These are phyloP conservation scores for Tinospora cordifolia DNA, from an alignment of 164 flowering plant species.

Conservation along the genomic window DNA sequence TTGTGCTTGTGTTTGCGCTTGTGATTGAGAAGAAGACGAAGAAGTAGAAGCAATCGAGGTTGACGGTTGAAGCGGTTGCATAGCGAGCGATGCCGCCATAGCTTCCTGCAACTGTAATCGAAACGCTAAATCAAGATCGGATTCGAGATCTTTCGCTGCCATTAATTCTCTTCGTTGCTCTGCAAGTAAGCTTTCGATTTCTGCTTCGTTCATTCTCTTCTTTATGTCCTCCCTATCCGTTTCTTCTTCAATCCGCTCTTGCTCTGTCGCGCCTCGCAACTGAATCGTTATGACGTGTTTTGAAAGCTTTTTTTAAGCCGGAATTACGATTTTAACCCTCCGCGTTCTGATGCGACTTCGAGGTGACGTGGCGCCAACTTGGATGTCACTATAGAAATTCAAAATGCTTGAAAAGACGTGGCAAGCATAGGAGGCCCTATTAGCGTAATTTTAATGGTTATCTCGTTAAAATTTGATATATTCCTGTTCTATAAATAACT, in stretches of 20 bases:
- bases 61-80: constrained; percentile 23
- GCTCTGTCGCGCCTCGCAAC: background rate
- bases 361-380: too few relatives aligned
- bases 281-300: background rate
- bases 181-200: constrained; percentile 12
- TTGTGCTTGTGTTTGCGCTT: too few relatives aligned
- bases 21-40: constrained; percentile 13
- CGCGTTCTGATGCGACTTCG: too few relatives aligned
- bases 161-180: constrained; percentile 34
- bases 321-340: background rate
- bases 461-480: too few relatives aligned
- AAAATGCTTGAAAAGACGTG: too few relatives aligned
- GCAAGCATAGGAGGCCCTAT: too few relatives aligned
- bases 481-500: too few relatives aligned
- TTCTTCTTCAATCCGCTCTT: background rate
- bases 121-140: constrained; percentile 56
- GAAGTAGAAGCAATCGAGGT: constrained; percentile 12
- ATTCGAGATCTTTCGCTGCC: constrained; percentile 26
- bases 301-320: background rate
- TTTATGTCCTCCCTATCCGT: constrained; percentile 10
- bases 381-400: too few relatives aligned
- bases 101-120: constrained; percentile 59
- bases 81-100: constrained; percentile 37
- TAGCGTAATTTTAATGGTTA: too few relatives aligned
- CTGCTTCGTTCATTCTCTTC: constrained; percentile 9